Evolutionary conservation across 2,329 filamentous ascomycete genomes (phyloP).

Genomic region (Thyridium curvatum): DNA sequence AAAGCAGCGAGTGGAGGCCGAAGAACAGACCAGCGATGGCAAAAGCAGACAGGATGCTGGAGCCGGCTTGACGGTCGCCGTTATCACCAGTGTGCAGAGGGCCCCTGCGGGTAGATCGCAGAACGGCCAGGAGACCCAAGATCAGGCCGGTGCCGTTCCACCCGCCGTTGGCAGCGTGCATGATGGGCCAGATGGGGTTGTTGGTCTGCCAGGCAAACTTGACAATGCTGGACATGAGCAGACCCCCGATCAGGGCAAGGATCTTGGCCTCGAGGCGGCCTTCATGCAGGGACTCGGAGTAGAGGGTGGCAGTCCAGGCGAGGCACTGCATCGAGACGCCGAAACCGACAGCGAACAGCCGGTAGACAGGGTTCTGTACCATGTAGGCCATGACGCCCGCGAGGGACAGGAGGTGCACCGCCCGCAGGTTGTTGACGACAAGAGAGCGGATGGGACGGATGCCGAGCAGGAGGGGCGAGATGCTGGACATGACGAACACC

Average conservation of each 20-base stretch:
- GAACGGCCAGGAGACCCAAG: constrained; percentile 67
- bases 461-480: constrained; percentile 74
- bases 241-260: constrained; percentile 71
- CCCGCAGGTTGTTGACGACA: constrained; percentile 61
- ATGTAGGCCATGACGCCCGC: constrained; percentile 75
- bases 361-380: constrained; percentile 62
- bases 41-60: constrained; percentile 64
- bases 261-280: constrained; percentile 75
- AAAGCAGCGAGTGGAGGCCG: constrained; percentile 83
- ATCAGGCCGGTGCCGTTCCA: constrained; percentile 81
- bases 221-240: constrained; percentile 78
- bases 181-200: constrained; percentile 94
- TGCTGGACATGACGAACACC: constrained; percentile 74
- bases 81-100: constrained; percentile 35
- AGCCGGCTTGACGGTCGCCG: constrained; percentile 47
- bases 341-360: constrained; percentile 76
- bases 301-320: constrained; percentile 78
- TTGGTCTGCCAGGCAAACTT: constrained; percentile 95
- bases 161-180: constrained; percentile 84
- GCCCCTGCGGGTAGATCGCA: constrained; percentile 66
- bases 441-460: constrained; percentile 63
- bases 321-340: constrained; percentile 75
- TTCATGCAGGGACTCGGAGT: constrained; percentile 68
- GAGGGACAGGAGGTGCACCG: constrained; percentile 68
- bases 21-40: constrained; percentile 84